Base-by-base conservation (phyloP, 1,284 basidiomycete genomes). In the Cryptococcus amylolentus region DNA sequence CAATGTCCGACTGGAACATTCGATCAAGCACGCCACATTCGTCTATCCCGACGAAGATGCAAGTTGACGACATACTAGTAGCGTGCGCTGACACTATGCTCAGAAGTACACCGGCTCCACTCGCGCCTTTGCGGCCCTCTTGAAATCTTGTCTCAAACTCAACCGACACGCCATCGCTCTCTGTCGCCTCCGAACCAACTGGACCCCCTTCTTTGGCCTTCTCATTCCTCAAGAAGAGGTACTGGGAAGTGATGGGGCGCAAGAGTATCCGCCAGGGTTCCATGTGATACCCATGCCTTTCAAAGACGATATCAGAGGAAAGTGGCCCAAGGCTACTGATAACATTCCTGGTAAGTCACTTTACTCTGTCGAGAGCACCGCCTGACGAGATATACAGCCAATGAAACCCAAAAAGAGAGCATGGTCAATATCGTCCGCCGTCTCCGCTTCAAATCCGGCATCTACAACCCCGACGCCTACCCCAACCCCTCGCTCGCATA, bases 1-100 rank as follows among this genome's bases (percentile, higher is more conserved):
- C 4, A 82, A 88, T 57, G 81, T 98, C 1, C 77, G 78, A 0
- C 88, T 92, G 63, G 87, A 92, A 72, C 90, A 96, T 71, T 95
- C 95, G 64, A 79, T 96, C 67, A 95, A 92, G 70, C 92, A 96
- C 75, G 86, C 91, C 0, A 79, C 85, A 52, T 98, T 98, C 70
- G 84, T 98, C 59, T 92, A 93, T 72, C 96, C 95, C 0, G 88
- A 95, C 65, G 95, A 98, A 72, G 79, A 84, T 73, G 91, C 91
- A 59, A 56, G 82, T 54, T 45, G 2, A 7, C 16, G 16, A 41
- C 26, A n/a, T 16, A 28, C 37, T n/a, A 41, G 8, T n/a, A 9
- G 18, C 31, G 51, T 16, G 40, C 41, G 31, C 42, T 56, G 2
- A 52, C 49, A 23, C 39, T 27, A 18, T 28, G 39, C 47, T 28